Evolutionary conservation across 768 basidiomycete genomes (phyloP), one percentile per base, ranked within the genome.

Genomic region (Panus rudis): DNA sequence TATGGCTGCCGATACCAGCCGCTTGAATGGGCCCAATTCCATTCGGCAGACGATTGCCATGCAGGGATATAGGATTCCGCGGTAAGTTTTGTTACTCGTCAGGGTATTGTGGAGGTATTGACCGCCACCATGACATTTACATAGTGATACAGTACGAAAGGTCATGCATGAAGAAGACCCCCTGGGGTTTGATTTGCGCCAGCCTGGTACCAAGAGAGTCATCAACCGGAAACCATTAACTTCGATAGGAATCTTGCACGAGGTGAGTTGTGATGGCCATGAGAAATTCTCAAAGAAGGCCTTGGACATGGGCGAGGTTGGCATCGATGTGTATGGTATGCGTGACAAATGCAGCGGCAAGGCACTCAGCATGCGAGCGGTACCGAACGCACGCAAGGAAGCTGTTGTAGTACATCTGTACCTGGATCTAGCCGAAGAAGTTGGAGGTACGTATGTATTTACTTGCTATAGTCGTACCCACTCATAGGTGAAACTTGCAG

Each of bases 381-480:
- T 66, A 5, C 64, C 59, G 3, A 56, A 64, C 35, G 50, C 42
- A 17, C 52, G 54, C 12, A 46, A 48, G 3, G 45, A 50, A 4
- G 50, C 32, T 11, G 51, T 55, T 10, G 43, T 64, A 22, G 63
- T 56, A 14, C 63, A 68, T 52, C 27, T 63, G 1, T 64, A 51
- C 42, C 53, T 66, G 23, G 66, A 68, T 44, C 51, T 65, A 16
- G 22, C 65, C 6, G 54, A 61, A 20, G 47, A 55, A 21, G 39
- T 28, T 37, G 53, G 51, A 17, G 55, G 61, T 63, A n/a, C 30
- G 59, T 51, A 10, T 16, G 27, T 33, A 21, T 30, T 23, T 25
- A 22, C 12, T 42, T 10, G 27, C 6, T 8, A 16, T 21, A 22
- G 26, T 14, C 4, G 12, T 28, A n/a, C n/a, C n/a, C n/a, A 22